Conservation (phyloP, 2,329 filamentous ascomycete species). For the Diplocarpon rosae region DNA sequence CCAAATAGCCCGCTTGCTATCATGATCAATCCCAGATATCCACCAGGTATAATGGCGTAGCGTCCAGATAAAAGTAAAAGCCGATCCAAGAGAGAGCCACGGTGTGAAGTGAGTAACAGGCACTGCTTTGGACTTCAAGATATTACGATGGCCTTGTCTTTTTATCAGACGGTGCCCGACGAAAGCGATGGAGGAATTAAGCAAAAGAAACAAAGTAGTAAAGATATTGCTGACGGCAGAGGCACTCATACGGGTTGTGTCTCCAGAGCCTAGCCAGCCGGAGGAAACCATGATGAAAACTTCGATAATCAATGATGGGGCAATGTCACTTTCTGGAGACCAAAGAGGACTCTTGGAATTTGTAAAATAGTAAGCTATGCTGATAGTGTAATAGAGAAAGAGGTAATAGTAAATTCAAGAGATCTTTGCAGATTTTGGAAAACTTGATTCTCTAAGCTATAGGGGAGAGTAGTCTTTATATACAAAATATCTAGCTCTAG, state of each 20-base stretch:
- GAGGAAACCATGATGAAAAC: background rate
- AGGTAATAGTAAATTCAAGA: too few species aligned
- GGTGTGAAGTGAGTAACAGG: slow-evolving; percentile 6
- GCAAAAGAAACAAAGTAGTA: slow-evolving; percentile 4
- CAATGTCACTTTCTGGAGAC: background rate
- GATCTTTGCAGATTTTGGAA: too few species aligned
- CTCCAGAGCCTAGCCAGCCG: background rate
- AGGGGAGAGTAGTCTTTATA: too few species aligned
- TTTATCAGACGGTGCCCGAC: slow-evolving; percentile 6
- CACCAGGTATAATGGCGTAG: slow-evolving; percentile 3
- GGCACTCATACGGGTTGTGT: background rate
- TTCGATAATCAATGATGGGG: background rate
- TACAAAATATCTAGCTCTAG: too few species aligned
- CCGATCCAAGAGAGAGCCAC: slow-evolving; percentile 4
- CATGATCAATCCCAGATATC: slow-evolving; percentile 8
- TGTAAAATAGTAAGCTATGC: too few species aligned
- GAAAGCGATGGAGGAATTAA: slow-evolving; percentile 5
- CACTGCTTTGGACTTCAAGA: slow-evolving; percentile 4
- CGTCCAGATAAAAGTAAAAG: background rate
- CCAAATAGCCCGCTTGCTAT: slow-evolving; percentile 5
- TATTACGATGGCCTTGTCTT: slow-evolving; percentile 3
- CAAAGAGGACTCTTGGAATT: background rate
- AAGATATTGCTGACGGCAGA: slow-evolving; percentile 1
- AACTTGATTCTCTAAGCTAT: too few species aligned
- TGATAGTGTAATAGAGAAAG: too few species aligned